phyloP scores from a whole-genome alignment of 208 protist species.

The Leptomonas pyrrhocoris region DNA sequence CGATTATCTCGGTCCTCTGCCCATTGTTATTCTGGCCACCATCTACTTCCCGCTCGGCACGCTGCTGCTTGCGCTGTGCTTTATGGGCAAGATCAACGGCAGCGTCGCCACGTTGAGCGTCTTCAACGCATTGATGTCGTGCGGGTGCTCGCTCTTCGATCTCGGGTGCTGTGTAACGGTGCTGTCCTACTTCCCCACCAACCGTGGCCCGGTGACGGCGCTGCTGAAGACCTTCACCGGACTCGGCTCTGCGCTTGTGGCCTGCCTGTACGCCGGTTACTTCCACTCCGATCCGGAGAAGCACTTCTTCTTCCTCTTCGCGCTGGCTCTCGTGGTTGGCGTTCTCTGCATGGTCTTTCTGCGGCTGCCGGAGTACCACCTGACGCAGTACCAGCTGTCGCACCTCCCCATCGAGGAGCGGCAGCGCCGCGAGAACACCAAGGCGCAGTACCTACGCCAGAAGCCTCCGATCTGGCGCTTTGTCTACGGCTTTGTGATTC shows the following conservation, averaged over 20 bases:
- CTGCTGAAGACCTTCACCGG: conserved; percentile 66
- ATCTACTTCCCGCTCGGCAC: conserved; percentile 36
- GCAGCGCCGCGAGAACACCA: conserved; percentile 12
- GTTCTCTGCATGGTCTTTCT: conserved; percentile 39
- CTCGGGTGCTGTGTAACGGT: conserved; percentile 47
- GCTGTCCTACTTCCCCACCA: conserved; percentile 49
- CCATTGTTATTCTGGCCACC: conserved; percentile 36
- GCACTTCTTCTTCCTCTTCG: conserved; percentile 71
- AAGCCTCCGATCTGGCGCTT: conserved; percentile 62
- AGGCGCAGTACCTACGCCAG: conserved; percentile 54
- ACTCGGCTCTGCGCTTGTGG: conserved; percentile 60
- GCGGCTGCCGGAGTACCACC: conserved; percentile 61
- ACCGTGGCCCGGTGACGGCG: conserved; percentile 54
- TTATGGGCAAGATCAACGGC: conserved; percentile 42
- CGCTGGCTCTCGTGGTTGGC: conserved; percentile 26
- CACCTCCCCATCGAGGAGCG: conserved; percentile 35
- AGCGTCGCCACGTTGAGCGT: conserved; percentile 41
- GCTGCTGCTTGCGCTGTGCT: conserved; percentile 54
- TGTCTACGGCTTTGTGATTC: conserved; percentile 44
- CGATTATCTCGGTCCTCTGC: conserved; percentile 57
- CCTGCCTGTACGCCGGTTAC: conserved; percentile 51
- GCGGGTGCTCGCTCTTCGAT: conserved; percentile 42
- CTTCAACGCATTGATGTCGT: conserved; percentile 53
- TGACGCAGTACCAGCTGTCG: conserved; percentile 50
- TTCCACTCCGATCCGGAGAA: conserved; percentile 38